phyloP scores from a whole-genome alignment of 164 flowering plant species.

The Hamamelis virginiana region DNA sequence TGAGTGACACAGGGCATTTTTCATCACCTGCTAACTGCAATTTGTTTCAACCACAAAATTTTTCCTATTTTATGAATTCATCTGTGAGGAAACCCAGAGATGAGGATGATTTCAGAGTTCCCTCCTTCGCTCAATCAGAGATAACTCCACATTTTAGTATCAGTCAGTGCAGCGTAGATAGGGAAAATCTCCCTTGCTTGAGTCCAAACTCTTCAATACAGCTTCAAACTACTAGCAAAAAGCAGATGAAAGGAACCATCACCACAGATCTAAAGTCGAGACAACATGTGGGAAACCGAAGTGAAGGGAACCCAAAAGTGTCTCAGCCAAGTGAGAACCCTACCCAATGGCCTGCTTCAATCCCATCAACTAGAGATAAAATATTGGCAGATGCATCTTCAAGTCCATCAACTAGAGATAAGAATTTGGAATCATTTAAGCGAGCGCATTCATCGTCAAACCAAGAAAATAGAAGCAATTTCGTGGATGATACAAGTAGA shows the following conservation, averaged over 20 bases:
- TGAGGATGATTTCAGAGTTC: constrained; percentile 24
- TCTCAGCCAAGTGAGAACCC: neutral
- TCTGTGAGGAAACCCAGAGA: constrained; percentile 16
- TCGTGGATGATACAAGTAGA: neutral
- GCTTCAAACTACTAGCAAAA: constrained; percentile 15
- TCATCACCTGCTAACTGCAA: constrained; percentile 15
- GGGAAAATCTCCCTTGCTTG: constrained; percentile 4
- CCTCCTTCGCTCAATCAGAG: constrained; percentile 16
- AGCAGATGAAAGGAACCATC: constrained; percentile 10
- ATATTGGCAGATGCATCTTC: constrained; percentile 14
- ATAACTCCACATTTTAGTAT: constrained; percentile 7
- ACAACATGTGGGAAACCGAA: constrained; percentile 10
- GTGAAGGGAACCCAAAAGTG: constrained; percentile 4
- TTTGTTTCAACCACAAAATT: constrained; percentile 12
- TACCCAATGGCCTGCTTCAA: neutral
- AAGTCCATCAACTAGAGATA: neutral
- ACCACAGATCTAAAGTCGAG: constrained; percentile 17
- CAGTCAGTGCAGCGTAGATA: constrained; percentile 9
- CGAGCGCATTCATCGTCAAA: constrained; percentile 10
- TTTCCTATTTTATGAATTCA: constrained; percentile 18
- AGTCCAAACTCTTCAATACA: constrained; percentile 10
- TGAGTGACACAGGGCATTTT: constrained; percentile 6
- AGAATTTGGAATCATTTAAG: constrained; percentile 10
- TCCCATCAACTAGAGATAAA: constrained; percentile 8
- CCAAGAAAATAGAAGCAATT: constrained; percentile 16